phyloP scores from a whole-genome alignment of 2,329 filamentous ascomycete genomes.

The Aspergillus fijiensis region DNA sequence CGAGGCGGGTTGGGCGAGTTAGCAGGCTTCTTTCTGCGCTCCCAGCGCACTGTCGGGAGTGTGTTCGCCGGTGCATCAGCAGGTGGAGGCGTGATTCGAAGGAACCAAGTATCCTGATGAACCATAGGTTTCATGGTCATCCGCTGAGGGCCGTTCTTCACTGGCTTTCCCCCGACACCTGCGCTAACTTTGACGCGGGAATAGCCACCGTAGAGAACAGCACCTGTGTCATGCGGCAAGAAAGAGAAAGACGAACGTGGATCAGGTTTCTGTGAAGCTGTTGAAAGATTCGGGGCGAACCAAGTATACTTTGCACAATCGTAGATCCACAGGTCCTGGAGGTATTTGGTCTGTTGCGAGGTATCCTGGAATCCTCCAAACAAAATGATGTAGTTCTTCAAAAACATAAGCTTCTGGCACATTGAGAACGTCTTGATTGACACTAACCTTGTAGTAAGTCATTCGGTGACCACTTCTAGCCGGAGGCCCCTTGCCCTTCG shows the following conservation, averaged over 20 bases:
- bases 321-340: conserved; percentile 93
- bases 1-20: conserved; percentile 82
- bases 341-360: conserved; percentile 88
- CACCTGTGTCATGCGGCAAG: conserved; percentile 84
- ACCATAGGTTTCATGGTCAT: conserved; percentile 82
- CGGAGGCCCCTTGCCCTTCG: conserved; percentile 69
- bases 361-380: conserved; percentile 98
- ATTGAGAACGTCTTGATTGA: not conserved
- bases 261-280: conserved; percentile 83
- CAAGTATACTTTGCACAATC: conserved; percentile 85
- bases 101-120: conserved; percentile 92
- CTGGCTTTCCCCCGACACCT: conserved; percentile 56
- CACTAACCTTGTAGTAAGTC: conserved; percentile 77
- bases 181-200: conserved; percentile 77
- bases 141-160: conserved; percentile 59
- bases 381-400: conserved; percentile 79
- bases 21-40: conserved; percentile 85
- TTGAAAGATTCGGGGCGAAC: conserved; percentile 72
- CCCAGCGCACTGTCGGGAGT: conserved; percentile 79
- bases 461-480: conserved; percentile 91
- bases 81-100: conserved; percentile 73
- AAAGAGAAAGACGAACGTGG: conserved; percentile 88
- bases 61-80: conserved; percentile 65
- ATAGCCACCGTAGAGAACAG: conserved; percentile 90
- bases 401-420: conserved; percentile 4